phyloP scores from a whole-genome alignment of 306 rosid genomes.

The Cicer chorassanicum region DNA sequence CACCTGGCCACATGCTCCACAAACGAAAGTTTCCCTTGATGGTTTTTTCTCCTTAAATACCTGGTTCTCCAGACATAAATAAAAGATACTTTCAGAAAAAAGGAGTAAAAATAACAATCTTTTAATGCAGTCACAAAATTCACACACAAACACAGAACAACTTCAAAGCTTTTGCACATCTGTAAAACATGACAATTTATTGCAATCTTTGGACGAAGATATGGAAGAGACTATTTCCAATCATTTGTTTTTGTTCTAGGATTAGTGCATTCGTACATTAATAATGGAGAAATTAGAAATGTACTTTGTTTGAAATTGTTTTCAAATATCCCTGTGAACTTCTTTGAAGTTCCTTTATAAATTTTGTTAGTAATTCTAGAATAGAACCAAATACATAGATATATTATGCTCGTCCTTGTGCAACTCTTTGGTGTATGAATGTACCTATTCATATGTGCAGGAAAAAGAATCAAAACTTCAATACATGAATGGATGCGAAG shows the following conservation, averaged over 20 bases:
- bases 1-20: constrained; percentile 99
- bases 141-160: constrained; percentile 27
- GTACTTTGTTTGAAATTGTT: constrained; percentile 21
- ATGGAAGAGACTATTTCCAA: constrained; percentile 24
- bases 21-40: constrained; percentile 83
- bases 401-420: not conserved
- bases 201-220: constrained; percentile 31
- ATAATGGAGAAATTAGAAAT: constrained; percentile 2
- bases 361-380: not conserved
- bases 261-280: not conserved
- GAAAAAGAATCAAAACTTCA: not conserved
- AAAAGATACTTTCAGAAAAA: constrained; percentile 26
- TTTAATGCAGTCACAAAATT: constrained; percentile 35
- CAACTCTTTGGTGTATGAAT: not conserved
- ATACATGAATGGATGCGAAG: constrained; percentile 4
- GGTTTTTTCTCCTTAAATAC: constrained; percentile 90
- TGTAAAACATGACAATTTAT: not conserved
- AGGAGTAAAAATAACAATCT: constrained; percentile 40
- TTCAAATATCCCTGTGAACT: constrained; percentile 22
- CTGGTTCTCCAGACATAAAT: constrained; percentile 56
- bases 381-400: constrained; percentile 21
- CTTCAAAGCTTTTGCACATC: constrained; percentile 18
- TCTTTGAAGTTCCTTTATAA: not conserved
- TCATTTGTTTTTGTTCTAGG: constrained; percentile 7
- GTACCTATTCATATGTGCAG: not conserved